Percentiles rank a stretch among this genome's conserved stretches.
These are phyloP conservation scores for Chaetothyriales sp. DNA, from an alignment of 2,329 filamentous ascomycete species.

Conservation along the genomic window DNA sequence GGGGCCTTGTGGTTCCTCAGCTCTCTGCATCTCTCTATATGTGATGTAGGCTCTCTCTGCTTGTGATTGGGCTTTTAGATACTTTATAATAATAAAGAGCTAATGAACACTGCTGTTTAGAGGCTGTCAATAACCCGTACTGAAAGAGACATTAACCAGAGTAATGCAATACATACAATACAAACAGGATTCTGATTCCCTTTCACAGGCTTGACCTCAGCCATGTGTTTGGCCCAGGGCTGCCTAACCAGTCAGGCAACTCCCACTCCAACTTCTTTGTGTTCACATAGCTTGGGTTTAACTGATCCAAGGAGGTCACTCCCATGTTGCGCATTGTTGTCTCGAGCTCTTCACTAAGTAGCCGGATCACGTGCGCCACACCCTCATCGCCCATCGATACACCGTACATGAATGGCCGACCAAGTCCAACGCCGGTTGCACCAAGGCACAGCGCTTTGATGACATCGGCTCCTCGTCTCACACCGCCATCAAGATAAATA, in stretches of 20 bases:
- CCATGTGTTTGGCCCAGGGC: neutral
- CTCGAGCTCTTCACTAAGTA: slow-evolving; percentile 47
- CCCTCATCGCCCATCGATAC: slow-evolving; percentile 40
- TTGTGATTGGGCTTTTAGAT: no score
- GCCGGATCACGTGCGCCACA: slow-evolving; percentile 37
- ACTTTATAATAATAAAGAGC: no score
- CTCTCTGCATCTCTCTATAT: no score
- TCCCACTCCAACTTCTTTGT: slow-evolving; percentile 19
- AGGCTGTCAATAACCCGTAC: no score
- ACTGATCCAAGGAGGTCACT: slow-evolving; percentile 46
- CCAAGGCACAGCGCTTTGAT: slow-evolving; percentile 42
- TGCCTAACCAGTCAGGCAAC: neutral
- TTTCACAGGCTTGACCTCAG: neutral
- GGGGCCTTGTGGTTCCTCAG: no score
- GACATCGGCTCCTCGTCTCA: slow-evolving; percentile 41
- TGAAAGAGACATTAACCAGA: no score
- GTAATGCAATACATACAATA: no score
- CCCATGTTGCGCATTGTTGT: slow-evolving; percentile 55
- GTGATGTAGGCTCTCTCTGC: no score
- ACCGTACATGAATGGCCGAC: slow-evolving; percentile 40
- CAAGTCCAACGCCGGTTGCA: slow-evolving; percentile 41
- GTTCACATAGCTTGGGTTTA: slow-evolving; percentile 49
- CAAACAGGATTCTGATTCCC: no score
- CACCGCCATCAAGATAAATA: slow-evolving; percentile 41
- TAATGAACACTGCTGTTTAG: no score